Evolutionary conservation across 345 rosid genomes (phyloP).

Genomic region (Eucalyptus marginata): DNA sequence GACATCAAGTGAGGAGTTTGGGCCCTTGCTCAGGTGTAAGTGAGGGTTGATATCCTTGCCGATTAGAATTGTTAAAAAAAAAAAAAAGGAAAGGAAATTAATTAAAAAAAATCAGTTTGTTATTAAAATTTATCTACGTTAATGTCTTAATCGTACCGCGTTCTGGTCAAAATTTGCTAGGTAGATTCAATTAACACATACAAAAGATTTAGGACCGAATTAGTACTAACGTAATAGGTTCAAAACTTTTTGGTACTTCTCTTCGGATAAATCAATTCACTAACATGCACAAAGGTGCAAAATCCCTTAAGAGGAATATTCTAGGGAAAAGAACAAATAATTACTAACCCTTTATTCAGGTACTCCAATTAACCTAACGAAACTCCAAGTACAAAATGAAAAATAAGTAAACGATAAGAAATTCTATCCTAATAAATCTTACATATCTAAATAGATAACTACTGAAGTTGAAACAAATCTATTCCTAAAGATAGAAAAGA

Average conservation of each 20-base stretch:
- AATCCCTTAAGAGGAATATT: not conserved
- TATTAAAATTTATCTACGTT: no score
- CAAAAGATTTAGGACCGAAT: not conserved
- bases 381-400: not conserved
- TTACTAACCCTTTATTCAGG: not conserved
- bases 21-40: no score
- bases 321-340: not conserved
- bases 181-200: no score
- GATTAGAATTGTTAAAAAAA: accelerated
- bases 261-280: not conserved
- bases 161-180: no score
- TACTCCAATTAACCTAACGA: not conserved
- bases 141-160: accelerated
- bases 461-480: not conserved
- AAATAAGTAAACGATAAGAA: not conserved
- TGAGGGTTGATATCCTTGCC: no score
- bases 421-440: not conserved
- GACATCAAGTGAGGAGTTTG: no score
- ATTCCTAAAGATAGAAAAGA: not conserved
- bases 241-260: no score
- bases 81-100: accelerated
- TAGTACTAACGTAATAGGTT: no score
- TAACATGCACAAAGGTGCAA: not conserved
- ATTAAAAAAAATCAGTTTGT: accelerated
- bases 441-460: not conserved